phyloP scores from a whole-genome alignment of 106 monocot genomes.

The Phalaenopsis equestris region DNA sequence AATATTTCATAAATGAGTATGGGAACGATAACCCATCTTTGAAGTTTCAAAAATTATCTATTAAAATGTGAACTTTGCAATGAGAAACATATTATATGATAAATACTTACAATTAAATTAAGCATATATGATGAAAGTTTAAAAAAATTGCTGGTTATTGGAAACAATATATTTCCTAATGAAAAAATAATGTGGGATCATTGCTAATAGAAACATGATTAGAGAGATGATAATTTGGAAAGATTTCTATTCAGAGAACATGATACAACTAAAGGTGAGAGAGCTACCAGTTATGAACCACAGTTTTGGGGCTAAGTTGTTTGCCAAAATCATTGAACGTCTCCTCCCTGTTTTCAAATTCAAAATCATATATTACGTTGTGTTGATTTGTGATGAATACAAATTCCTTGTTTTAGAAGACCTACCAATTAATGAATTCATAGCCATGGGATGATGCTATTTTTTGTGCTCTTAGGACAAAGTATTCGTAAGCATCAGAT shows the following conservation, averaged over 20 bases:
- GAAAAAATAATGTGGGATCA: background rate
- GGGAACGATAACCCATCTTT: too few species aligned
- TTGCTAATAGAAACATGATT: background rate
- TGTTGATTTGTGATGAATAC: background rate
- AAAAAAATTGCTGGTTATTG: background rate
- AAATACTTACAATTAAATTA: background rate
- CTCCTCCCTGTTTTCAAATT: slow-evolving; percentile 62
- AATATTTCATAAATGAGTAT: too few species aligned
- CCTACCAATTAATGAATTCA: slow-evolving; percentile 76
- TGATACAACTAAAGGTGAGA: background rate
- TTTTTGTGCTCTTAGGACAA: slow-evolving; percentile 74
- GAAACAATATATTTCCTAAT: background rate
- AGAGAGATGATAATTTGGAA: background rate
- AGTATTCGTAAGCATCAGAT: slow-evolving; percentile 70
- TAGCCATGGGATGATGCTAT: slow-evolving; percentile 89
- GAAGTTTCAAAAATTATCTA: too few species aligned
- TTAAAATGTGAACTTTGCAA: too few species aligned
- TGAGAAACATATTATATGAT: background rate
- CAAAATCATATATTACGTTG: slow-evolving; percentile 10
- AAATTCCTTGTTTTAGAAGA: background rate
- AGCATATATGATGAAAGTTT: background rate
- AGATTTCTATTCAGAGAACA: background rate
- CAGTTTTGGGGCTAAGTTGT: slow-evolving; percentile 55
- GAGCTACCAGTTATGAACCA: slow-evolving; percentile 88
- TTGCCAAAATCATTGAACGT: slow-evolving; percentile 86